phyloP scores from a whole-genome alignment of 1,284 basidiomycete species.

The Trametes versicolor region DNA sequence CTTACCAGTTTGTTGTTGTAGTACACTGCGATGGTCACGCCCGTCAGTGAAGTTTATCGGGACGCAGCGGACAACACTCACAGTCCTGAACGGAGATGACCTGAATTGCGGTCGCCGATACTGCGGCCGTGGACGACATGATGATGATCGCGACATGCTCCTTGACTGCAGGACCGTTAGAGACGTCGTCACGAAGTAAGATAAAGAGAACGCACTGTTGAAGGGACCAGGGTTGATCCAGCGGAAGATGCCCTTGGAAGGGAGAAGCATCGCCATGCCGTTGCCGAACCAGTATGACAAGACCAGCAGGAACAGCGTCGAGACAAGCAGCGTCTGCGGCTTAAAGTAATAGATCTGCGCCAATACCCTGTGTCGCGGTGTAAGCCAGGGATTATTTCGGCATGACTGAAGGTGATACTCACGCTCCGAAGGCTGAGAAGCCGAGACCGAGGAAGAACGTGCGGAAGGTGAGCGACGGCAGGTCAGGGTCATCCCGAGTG shows the following conservation, averaged over 20 bases:
- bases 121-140: slow-evolving; percentile 49
- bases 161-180: slow-evolving; percentile 39
- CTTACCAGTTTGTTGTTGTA: slow-evolving; percentile 46
- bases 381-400: neutral
- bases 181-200: neutral
- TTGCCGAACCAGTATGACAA: slow-evolving; percentile 51
- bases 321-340: slow-evolving; percentile 47
- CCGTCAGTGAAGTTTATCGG: neutral
- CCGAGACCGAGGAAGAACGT: slow-evolving; percentile 51
- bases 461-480: slow-evolving; percentile 50
- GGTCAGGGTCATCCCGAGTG: slow-evolving; percentile 50
- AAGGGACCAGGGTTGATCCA: slow-evolving; percentile 57
- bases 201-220: slow-evolving; percentile 44
- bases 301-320: slow-evolving; percentile 47
- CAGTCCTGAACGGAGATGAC: slow-evolving; percentile 49
- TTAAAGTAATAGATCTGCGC: slow-evolving; percentile 52
- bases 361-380: slow-evolving; percentile 41
- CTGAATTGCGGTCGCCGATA: slow-evolving; percentile 49
- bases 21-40: slow-evolving; percentile 37
- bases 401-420: slow-evolving; percentile 19
- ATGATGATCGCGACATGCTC: slow-evolving; percentile 49
- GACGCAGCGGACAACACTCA: slow-evolving; percentile 28
- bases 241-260: slow-evolving; percentile 46
- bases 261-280: slow-evolving; percentile 45
- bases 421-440: slow-evolving; percentile 47